Evolutionary conservation across 495 filamentous ascomycete species (phyloP).

Genomic region (Penicillium taxi): DNA sequence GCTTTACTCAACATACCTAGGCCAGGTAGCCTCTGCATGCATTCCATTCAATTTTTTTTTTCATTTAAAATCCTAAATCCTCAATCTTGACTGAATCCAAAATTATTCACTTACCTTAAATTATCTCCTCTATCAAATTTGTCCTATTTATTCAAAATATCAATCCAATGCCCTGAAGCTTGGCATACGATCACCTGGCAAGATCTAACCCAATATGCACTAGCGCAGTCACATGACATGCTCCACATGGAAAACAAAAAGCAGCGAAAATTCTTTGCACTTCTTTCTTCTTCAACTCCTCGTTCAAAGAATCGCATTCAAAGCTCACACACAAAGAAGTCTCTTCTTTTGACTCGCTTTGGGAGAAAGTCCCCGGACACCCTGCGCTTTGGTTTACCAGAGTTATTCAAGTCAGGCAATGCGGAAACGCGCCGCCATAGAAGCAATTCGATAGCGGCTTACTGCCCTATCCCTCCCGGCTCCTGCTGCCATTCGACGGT

Average conservation of each 20-base stretch:
- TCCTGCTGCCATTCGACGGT: conserved; percentile 27
- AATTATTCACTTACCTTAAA: not conserved
- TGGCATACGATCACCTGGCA: conserved; percentile 9
- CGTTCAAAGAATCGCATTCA: conserved; percentile 99
- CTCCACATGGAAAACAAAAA: conserved; percentile 21
- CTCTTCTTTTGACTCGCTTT: conserved; percentile 53
- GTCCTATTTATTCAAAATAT: too few species aligned
- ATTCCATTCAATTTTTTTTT: not conserved
- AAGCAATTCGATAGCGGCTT: conserved; percentile 80
- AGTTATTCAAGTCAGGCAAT: conserved; percentile 41
- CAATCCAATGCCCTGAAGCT: not conserved
- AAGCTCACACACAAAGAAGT: conserved; percentile 89
- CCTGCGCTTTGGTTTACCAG: conserved; percentile 40
- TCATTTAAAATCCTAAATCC: not conserved
- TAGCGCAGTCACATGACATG: conserved; percentile 21
- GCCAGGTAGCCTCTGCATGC: not conserved
- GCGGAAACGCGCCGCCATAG: conserved; percentile 99
- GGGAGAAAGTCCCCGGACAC: conserved; percentile 99
- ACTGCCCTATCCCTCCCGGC: conserved; percentile 44
- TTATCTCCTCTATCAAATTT: not conserved
- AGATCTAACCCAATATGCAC: conserved; percentile 13
- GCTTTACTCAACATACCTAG: too few species aligned
- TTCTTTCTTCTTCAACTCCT: conserved; percentile 55
- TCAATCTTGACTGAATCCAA: not conserved
- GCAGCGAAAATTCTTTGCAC: conserved; percentile 8